phyloP scores from a whole-genome alignment of 2,329 filamentous ascomycete genomes.

The Mycogone perniciosa region DNA sequence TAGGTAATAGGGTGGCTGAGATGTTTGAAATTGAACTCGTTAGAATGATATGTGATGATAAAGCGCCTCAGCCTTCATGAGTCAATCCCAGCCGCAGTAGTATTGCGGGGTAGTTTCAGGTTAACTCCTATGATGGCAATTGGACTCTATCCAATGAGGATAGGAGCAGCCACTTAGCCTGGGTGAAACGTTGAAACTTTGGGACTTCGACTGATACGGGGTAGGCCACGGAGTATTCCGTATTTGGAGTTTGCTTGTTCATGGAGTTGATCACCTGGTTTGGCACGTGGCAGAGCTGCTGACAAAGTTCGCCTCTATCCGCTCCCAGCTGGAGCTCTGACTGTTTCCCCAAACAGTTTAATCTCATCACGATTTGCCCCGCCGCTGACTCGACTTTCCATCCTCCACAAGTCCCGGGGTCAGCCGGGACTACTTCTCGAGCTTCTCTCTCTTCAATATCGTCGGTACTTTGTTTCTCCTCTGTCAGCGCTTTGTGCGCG shows the following conservation, averaged over 20 bases:
- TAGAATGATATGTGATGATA: not conserved
- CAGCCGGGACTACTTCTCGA: conserved; percentile 28
- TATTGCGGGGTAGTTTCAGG: too few relatives aligned
- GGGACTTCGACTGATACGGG: too few relatives aligned
- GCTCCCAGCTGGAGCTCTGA: not conserved
- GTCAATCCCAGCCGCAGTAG: too few relatives aligned
- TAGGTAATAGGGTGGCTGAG: not conserved
- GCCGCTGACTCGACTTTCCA: conserved; percentile 29
- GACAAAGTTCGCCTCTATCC: not conserved
- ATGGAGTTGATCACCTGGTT: not conserved
- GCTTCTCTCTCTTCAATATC: conserved; percentile 10
- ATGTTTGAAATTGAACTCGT: not conserved
- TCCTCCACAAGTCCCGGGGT: conserved; percentile 29
- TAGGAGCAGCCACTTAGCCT: too few relatives aligned
- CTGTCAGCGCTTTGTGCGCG: not conserved
- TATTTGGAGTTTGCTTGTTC: too few relatives aligned
- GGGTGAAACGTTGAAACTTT: too few relatives aligned
- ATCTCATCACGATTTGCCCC: conserved; percentile 32
- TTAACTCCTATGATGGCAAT: too few relatives aligned
- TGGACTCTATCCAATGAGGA: too few relatives aligned
- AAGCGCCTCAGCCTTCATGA: too few relatives aligned
- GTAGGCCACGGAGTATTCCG: too few relatives aligned
- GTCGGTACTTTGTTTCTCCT: conserved; percentile 6
- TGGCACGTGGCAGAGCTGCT: not conserved
- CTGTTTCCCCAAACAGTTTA: conserved; percentile 3